Conservation (phyloP, 139 green algal genomes). For the Desmodesmus armatus region DNA sequence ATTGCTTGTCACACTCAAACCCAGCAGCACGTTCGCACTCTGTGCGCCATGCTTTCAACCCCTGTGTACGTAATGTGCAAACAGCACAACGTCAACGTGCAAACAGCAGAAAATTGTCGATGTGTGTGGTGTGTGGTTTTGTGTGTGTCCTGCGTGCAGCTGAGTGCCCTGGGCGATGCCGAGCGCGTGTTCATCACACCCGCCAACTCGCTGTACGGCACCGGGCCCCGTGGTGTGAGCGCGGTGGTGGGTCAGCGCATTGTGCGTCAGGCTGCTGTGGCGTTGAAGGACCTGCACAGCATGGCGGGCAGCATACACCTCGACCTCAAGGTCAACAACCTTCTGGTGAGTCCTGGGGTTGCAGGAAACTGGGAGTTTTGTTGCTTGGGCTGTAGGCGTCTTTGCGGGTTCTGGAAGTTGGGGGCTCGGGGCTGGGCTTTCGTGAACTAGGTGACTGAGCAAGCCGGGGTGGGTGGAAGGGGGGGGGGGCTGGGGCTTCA, state of each 20-base stretch:
- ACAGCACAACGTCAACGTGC: no score
- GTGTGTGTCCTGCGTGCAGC: no score
- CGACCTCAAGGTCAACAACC: conserved; percentile 15
- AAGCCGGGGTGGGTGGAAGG: not conserved
- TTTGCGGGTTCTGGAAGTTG: not conserved
- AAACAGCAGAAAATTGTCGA: no score
- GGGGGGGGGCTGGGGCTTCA: not conserved
- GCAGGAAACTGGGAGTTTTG: not conserved
- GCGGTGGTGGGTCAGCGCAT: not conserved
- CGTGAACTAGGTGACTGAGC: not conserved
- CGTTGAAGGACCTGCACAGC: not conserved
- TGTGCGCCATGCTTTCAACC: no score
- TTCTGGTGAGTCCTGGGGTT: not conserved
- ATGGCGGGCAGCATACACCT: not conserved
- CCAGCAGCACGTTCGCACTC: no score
- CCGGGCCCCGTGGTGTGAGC: not conserved
- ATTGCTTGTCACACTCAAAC: no score
- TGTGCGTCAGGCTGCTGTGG: not conserved
- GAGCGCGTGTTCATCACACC: no score
- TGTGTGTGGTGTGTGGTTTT: no score
- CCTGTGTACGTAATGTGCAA: no score
- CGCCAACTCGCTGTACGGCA: no score
- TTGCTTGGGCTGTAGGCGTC: not conserved
- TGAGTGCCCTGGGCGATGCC: no score
- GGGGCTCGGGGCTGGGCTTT: not conserved